A percentile compares a stretch with the other conserved stretches of the same genome.
These are phyloP conservation scores for Carex cristatella DNA, from an alignment of 176 grass and related monocot genomes.

Conservation along the genomic window DNA sequence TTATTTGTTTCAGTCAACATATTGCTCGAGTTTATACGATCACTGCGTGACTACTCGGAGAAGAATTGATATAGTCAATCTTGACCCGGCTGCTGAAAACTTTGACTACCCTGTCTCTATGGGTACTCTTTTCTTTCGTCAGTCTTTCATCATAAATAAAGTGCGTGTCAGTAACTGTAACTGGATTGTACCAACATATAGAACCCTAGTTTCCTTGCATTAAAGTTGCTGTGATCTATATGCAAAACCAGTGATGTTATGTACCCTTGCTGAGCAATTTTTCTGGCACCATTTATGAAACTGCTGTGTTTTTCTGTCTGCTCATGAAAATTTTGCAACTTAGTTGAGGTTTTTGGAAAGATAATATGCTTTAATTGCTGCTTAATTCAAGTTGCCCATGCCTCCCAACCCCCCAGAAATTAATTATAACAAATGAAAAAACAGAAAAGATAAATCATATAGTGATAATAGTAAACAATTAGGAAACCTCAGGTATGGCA, in stretches of 20 bases:
- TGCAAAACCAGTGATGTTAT: no score
- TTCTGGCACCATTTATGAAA: neutral
- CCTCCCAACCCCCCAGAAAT: neutral
- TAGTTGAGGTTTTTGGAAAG: neutral
- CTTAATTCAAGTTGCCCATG: neutral
- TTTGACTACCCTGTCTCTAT: slow-evolving; percentile 78
- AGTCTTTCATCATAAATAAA: neutral
- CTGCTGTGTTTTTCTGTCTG: neutral
- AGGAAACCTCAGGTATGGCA: no score
- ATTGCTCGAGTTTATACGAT: slow-evolving; percentile 72
- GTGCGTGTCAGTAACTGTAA: neutral
- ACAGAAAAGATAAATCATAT: no score
- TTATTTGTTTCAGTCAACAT: slow-evolving; percentile 61
- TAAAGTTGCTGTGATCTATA: neutral
- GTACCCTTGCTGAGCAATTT: neutral
- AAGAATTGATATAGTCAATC: slow-evolving; percentile 83
- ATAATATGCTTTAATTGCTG: neutral
- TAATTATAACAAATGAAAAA: neutral
- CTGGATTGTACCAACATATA: neutral
- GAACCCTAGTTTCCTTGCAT: neutral
- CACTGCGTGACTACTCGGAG: slow-evolving; percentile 59
- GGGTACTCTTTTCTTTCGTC: slow-evolving; percentile 21
- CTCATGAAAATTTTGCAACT: neutral
- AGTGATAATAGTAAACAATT: no score
- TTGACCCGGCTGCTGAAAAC: slow-evolving; percentile 81